These are phyloP conservation scores for Dactylellina haptotyla DNA, from an alignment of 2,329 filamentous ascomycete genomes.

Conservation along the genomic window DNA sequence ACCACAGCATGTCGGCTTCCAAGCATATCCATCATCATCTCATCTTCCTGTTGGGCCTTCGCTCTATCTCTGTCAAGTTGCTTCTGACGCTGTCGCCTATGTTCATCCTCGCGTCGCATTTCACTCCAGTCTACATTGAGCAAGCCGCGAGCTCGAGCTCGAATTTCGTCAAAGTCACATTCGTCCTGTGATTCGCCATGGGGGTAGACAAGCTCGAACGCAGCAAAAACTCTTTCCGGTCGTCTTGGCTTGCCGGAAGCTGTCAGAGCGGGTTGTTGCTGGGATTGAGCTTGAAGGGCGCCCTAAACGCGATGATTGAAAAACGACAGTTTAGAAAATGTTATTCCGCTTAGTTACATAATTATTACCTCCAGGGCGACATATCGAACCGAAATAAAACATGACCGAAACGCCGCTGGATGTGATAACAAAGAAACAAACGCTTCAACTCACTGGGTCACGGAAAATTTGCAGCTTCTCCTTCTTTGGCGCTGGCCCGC, in stretches of 20 bases:
- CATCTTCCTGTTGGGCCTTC: constrained; percentile 32
- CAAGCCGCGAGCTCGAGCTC: constrained; percentile 79
- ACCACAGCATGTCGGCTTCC: constrained; percentile 40
- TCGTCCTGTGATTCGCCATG: constrained; percentile 52
- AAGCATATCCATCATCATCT: constrained; percentile 49
- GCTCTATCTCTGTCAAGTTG: constrained; percentile 40
- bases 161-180: constrained; percentile 80
- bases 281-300: constrained; percentile 60
- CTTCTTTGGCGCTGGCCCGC: constrained; percentile 79
- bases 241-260: constrained; percentile 74
- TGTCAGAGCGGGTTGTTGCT: constrained; percentile 81
- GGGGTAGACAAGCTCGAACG: constrained; percentile 33
- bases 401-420: constrained; percentile 6
- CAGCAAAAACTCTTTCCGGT: constrained; percentile 69
- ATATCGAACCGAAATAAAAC: background rate
- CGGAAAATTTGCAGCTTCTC: constrained; percentile 80
- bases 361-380: constrained; percentile 57
- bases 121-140: constrained; percentile 67
- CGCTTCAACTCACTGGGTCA: constrained; percentile 81
- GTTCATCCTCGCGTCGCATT: constrained; percentile 59
- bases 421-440: constrained; percentile 44
- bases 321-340: constrained; percentile 60
- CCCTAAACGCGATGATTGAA: constrained; percentile 59
- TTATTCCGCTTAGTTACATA: constrained; percentile 57
- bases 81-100: constrained; percentile 25